Conservation (phyloP, 345 rosid species). For the Aegle marmelos region DNA sequence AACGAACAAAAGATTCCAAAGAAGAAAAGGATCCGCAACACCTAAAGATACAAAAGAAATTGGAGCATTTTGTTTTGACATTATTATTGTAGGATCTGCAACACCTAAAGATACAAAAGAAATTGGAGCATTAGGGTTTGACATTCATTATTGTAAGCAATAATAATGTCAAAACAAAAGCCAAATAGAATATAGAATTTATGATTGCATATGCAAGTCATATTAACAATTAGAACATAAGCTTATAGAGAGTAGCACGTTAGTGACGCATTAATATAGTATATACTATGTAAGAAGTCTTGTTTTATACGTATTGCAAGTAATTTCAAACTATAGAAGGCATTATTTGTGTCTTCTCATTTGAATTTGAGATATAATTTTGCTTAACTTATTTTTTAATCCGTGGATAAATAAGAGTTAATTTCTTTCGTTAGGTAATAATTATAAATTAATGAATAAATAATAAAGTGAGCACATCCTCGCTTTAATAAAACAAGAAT, state of each 20-base stretch:
- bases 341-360: not conserved
- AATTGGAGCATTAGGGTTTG: not conserved
- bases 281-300: not conserved
- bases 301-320: too few species aligned
- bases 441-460: too few species aligned
- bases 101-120: not conserved
- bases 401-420: not conserved
- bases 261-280: too few species aligned
- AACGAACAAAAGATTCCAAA: not conserved
- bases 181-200: not conserved
- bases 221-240: not conserved
- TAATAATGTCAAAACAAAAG: not conserved
- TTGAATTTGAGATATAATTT: too few species aligned
- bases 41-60: not conserved
- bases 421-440: too few species aligned
- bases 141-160: not conserved
- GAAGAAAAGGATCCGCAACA: not conserved
- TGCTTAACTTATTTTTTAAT: too few species aligned
- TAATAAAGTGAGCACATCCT: too few species aligned
- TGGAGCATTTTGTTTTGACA: not conserved
- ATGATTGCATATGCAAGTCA: not conserved
- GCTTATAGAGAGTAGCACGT: not conserved
- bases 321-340: too few species aligned
- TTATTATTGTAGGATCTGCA: too few species aligned
- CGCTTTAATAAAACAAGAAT: too few species aligned